These are phyloP conservation scores for Soucietia sequanensis DNA, from an alignment of 805 yeast genomes.

Conservation along the genomic window DNA sequence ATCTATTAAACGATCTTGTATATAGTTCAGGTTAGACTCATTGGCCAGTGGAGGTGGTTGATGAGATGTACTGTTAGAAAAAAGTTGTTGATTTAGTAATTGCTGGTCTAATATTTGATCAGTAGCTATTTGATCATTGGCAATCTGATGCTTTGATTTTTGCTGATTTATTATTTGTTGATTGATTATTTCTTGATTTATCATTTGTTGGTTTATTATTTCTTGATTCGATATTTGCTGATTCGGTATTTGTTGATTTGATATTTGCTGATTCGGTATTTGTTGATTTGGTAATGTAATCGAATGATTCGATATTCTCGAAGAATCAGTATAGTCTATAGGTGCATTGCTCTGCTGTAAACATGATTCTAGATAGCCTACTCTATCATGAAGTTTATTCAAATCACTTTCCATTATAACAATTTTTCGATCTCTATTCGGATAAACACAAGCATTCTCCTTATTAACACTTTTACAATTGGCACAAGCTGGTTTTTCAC, in stretches of 20 bases:
- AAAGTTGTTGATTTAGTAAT: background rate
- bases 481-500: conserved; percentile 41
- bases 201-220: too few species aligned
- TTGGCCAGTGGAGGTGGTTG: background rate
- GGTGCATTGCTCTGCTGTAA: background rate
- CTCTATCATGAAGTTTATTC: conserved; percentile 30
- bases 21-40: too few species aligned
- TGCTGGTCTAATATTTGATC: background rate
- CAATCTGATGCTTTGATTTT: too few species aligned
- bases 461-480: conserved; percentile 36
- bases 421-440: conserved; percentile 38
- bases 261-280: too few species aligned
- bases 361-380: conserved; percentile 25
- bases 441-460: conserved; percentile 32
- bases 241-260: background rate
- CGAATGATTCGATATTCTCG: too few species aligned
- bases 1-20: background rate
- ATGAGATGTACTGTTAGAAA: too few species aligned
- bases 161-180: too few species aligned
- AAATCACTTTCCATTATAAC: conserved; percentile 44
- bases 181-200: too few species aligned
- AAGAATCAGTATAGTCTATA: background rate
- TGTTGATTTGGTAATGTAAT: background rate
- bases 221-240: background rate
- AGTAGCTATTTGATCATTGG: background rate